Evolutionary conservation across 345 rosid species (phyloP).

Genomic region (Linum trigynum): DNA sequence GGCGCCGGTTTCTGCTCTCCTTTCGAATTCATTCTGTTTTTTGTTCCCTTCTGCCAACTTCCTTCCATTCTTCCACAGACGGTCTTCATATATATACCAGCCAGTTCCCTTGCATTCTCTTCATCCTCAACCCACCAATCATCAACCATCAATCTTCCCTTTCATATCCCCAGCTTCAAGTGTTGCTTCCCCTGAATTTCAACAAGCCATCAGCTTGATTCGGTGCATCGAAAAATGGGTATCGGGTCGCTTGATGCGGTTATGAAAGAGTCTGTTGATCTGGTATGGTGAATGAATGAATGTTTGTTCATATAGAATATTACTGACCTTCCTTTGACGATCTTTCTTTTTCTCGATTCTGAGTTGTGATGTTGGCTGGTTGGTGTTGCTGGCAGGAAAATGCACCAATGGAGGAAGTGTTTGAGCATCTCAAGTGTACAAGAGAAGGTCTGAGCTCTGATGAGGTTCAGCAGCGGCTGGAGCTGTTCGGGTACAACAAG

Average conservation of each 20-base stretch:
- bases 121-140: not conserved
- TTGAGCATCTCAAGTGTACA: constrained; percentile 37
- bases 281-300: constrained; percentile 12
- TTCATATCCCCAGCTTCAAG: no score
- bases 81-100: not conserved
- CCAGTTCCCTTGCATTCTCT: no score
- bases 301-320: no score
- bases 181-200: constrained; percentile 8
- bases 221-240: constrained; percentile 2
- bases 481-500: constrained; percentile 47
- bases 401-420: constrained; percentile 44
- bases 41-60: not conserved
- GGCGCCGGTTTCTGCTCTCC: no score
- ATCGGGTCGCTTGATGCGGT: constrained; percentile 22
- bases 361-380: no score
- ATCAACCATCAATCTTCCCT: not conserved
- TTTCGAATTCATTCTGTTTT: not conserved
- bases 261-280: constrained; percentile 25
- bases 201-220: not conserved
- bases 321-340: not conserved
- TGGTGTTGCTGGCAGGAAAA: constrained; percentile 30
- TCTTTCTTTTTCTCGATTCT: no score
- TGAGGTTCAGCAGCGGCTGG: constrained; percentile 34
- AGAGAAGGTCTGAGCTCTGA: constrained; percentile 33
- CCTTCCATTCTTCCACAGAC: constrained; percentile 2